Percentiles rank a stretch among this genome's conserved stretches.
Evolutionary conservation across 2,329 filamentous ascomycete genomes (phyloP).

Genomic region (Fusarium avenaceum): DNA sequence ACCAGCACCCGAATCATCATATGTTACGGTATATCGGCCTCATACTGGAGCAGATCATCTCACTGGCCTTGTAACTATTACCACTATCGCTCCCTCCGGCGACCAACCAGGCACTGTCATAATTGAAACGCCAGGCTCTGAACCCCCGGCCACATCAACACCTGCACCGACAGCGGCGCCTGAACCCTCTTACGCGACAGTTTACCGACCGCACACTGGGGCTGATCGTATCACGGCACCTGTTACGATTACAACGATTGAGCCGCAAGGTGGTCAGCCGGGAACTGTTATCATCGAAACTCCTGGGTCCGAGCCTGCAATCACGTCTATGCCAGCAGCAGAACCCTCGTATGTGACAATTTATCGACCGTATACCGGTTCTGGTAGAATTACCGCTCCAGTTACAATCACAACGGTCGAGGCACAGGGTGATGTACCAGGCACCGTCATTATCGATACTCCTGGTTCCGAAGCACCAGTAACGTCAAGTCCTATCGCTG

Average conservation of each 20-base stretch:
- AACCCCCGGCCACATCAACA: constrained; percentile 5
- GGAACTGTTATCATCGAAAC: constrained; percentile 29
- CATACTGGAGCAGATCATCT: not conserved
- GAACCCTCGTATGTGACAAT: constrained; percentile 18
- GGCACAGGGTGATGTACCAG: constrained; percentile 9
- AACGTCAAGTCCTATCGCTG: not conserved
- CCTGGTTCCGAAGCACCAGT: constrained; percentile 6
- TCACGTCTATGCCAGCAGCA: not conserved
- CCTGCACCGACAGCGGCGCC: not conserved
- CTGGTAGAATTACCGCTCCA: not conserved
- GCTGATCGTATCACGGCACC: not conserved
- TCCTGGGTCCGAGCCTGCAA: constrained; percentile 1
- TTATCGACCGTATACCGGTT: constrained; percentile 5
- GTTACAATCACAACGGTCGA: constrained; percentile 13
- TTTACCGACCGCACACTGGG: constrained; percentile 5
- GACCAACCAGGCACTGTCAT: constrained; percentile 22
- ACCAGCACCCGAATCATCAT: constrained; percentile 1
- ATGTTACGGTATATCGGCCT: constrained; percentile 13
- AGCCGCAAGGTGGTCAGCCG: constrained; percentile 9
- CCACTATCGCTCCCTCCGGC: not conserved
- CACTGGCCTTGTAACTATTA: not conserved
- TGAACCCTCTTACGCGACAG: constrained; percentile 17
- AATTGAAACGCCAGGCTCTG: constrained; percentile 19
- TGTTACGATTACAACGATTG: constrained; percentile 13
- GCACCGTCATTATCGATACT: constrained; percentile 31